Evolutionary conservation across 2,329 filamentous ascomycete genomes (phyloP).

Genomic region (Sporothrix schenckii): DNA sequence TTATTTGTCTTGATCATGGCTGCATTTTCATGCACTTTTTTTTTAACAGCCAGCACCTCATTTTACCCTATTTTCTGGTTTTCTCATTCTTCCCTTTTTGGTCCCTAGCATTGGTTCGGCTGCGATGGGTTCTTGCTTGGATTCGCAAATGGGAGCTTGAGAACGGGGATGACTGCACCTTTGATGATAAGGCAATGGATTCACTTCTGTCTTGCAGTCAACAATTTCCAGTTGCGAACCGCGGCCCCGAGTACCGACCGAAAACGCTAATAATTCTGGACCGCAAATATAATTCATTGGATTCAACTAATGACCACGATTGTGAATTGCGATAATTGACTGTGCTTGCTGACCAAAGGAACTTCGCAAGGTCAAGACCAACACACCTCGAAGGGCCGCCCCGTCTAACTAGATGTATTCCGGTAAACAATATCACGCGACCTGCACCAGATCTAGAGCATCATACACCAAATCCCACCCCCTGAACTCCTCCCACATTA

Average conservation of each 20-base stretch:
- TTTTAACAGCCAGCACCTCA: not conserved
- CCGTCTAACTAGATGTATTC: not conserved
- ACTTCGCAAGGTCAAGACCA: not conserved
- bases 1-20: not conserved
- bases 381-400: not conserved
- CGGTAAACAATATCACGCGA: not conserved
- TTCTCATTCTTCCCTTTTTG: not conserved
- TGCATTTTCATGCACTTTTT: not conserved
- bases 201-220: not conserved
- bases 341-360: not conserved
- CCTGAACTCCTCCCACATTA: not conserved
- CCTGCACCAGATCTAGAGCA: not conserved
- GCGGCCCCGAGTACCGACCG: not conserved
- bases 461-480: not conserved
- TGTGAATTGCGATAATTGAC: not conserved
- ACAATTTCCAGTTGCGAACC: not conserved
- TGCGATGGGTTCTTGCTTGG: not conserved
- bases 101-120: not conserved
- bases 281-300: constrained; percentile 20
- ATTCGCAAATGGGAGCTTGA: not conserved
- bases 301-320: constrained; percentile 6
- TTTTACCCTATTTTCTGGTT: not conserved
- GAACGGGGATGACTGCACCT: not conserved
- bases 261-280: not conserved
- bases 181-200: not conserved